Evolutionary conservation across 495 filamentous ascomycete species (phyloP), one percentile per base, ranked within the genome.

Genomic region (Penicillium paradoxum): DNA sequence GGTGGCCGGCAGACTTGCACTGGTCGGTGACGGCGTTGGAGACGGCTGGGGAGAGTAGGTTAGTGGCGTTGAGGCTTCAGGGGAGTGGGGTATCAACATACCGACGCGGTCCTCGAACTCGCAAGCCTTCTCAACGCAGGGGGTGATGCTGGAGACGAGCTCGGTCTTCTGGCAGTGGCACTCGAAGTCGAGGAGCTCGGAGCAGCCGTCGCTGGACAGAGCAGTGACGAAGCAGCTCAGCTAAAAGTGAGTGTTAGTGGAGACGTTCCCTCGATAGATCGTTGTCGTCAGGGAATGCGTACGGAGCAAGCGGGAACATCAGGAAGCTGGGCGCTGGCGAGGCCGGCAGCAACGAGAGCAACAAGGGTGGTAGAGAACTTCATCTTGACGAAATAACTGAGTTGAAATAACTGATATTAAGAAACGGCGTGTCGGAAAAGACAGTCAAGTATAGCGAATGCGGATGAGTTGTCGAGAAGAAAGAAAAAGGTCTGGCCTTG

Each of bases 131-230:
- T 76, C 42, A 10, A 79, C 72, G 43, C 77, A 79, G 18, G 77
- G 74, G 29, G 68, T 70, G 44, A 78, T 67, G 21, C 43, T 45
- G 49, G 49, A 45, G 40, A 77, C 64, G 22, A 79, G 67, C 8
- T 58, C 44, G 39, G 71, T 56, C 59, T 77, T 76, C 58, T 71
- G 62, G 62, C 77, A 79, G 63, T 79, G 77, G 62, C 77, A 79
- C 48, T 68, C 67, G 54, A 79, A 79, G 63, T 79, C 75, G 38
- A 64, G 70, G 37, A 79, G 53, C 19, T 30, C 15, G 14, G 64
- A 56, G 65, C 77, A 79, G 48, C 75, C 75, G 56, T 79, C 75
- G 33, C 36, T 55, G 33, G 53, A 50, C 41, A 79, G 61, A 36
- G 69, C 66, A 18, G 36, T 45, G 50, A 78, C 24, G 54, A 78